Percentiles rank a stretch among this genome's conserved stretches.
phyloP scores from a whole-genome alignment of 2,329 filamentous ascomycete species.

The Fusarium neocosmosporiellum region DNA sequence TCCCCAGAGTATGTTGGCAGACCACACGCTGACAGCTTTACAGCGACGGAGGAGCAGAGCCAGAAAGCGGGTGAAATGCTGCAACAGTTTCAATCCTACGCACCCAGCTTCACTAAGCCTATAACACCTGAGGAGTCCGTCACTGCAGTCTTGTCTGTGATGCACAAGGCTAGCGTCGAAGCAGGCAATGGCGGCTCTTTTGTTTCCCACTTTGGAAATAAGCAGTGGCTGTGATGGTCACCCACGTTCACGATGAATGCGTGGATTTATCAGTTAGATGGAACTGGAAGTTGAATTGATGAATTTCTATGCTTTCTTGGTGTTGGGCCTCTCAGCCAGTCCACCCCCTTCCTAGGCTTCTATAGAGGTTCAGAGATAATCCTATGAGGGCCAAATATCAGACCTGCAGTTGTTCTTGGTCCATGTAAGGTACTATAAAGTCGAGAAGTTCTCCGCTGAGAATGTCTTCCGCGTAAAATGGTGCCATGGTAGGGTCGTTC shows the following conservation, averaged over 20 bases:
- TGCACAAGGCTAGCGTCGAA: constrained; percentile 49
- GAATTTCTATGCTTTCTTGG: background rate
- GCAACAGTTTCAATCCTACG: constrained; percentile 49
- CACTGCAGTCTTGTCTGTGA: constrained; percentile 48
- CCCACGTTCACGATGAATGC: background rate
- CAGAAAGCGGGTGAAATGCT: constrained; percentile 38
- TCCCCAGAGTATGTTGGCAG: background rate
- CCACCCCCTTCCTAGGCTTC: background rate
- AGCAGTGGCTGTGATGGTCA: constrained; percentile 57
- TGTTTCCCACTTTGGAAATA: constrained; percentile 64
- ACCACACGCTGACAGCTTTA: background rate
- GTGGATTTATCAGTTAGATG: background rate
- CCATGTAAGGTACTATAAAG: background rate
- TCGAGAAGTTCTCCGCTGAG: background rate
- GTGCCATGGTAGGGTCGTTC: background rate
- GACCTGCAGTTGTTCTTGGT: background rate
- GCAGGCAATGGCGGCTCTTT: constrained; percentile 61
- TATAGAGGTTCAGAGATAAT: background rate
- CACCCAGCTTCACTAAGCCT: constrained; percentile 52
- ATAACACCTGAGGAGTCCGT: constrained; percentile 51
- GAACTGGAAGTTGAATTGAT: background rate
- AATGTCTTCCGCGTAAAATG: background rate
- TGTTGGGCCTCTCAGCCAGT: background rate
- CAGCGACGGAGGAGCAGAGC: constrained; percentile 43
- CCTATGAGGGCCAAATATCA: background rate